phyloP scores from a whole-genome alignment of 352 stramenopile genomes.

The Phytophthora cryptogea region DNA sequence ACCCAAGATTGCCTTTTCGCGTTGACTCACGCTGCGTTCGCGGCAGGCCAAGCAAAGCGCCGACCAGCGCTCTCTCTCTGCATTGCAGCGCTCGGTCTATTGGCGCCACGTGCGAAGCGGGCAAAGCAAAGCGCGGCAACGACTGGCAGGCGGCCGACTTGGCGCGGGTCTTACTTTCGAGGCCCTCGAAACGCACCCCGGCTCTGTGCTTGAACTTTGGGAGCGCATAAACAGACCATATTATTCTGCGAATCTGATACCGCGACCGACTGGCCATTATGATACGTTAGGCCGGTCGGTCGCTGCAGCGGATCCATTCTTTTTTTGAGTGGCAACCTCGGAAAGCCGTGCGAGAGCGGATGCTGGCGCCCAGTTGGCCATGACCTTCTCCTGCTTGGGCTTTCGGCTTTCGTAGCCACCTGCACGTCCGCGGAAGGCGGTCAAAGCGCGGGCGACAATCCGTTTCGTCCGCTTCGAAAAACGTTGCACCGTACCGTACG shows the following conservation, averaged over 20 bases:
- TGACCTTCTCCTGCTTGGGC: neutral
- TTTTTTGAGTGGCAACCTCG: neutral
- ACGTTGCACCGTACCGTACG: conserved; percentile 8
- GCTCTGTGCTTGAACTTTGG: conserved; percentile 29
- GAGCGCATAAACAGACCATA: too few species aligned
- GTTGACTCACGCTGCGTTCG: neutral
- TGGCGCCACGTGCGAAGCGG: conserved; percentile 10
- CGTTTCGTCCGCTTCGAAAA: neutral
- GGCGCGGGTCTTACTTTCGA: conserved; percentile 15
- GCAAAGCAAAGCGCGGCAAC: neutral
- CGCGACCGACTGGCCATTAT: neutral
- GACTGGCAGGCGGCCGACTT: conserved; percentile 1
- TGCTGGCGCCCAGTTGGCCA: too few species aligned
- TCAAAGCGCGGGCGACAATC: neutral
- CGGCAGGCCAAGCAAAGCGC: conserved; percentile 3
- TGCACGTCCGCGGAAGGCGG: conserved; percentile 1
- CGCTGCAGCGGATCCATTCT: neutral
- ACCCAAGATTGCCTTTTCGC: neutral
- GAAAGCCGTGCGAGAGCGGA: too few species aligned
- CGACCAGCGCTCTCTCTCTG: conserved; percentile 16
- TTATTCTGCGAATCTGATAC: neutral
- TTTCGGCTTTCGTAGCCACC: neutral
- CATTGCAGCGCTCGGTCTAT: neutral
- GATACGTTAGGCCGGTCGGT: neutral
- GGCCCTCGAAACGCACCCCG: conserved; percentile 12